Base-by-base conservation (phyloP, 2,329 filamentous ascomycete species). In the Hirsutella minnesotensis region DNA sequence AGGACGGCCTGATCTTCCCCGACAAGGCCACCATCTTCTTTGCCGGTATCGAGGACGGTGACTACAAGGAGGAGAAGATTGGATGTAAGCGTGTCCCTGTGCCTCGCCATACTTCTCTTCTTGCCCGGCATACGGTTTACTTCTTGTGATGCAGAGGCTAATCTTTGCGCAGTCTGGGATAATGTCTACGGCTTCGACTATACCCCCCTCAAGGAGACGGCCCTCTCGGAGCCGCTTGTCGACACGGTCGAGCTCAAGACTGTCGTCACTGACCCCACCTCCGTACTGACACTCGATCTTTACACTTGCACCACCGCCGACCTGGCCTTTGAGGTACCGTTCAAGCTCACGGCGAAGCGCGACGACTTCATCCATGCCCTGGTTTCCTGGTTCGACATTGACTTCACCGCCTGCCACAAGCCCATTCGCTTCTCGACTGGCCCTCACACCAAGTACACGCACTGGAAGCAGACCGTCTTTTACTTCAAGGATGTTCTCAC, bases 401-500 rank as follows among this genome's bases (percentile, higher is more conserved):
- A 96, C 59, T 98, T 98, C 69, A 85, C 86, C 41, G 89, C 88
- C 46, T 96, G 92, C 77, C 92, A 98, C 77, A 96, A 96, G 77
- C 86, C 88, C 27, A 88, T 98, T 60, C 79, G 82, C 59, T 98
- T 98, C 75, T 94, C 86, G 42, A 98, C 92, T 16, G 92, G 92
- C 19, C 92, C 92, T 22, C 92, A 96, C 68, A 94, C 90, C 55
- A 96, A 95, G 70, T 96, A 96, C 70, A 98, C 92, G 16, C 92
- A 98, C 75, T 98, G 92, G 92, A 98, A 98, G 72, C 92, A 98
- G 73, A 98, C 92, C 12, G 92, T 98, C 49, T 96, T 98, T 70
- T 98, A 98, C 69, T 74, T 98, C 49, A 79, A 85, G 57, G 89
- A 98, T 53, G 86, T 95, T 29, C 70, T 98, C 50, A 96, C 89